Evolutionary conservation across 1,284 basidiomycete species (phyloP).

Genomic region (Waitea zeae): DNA sequence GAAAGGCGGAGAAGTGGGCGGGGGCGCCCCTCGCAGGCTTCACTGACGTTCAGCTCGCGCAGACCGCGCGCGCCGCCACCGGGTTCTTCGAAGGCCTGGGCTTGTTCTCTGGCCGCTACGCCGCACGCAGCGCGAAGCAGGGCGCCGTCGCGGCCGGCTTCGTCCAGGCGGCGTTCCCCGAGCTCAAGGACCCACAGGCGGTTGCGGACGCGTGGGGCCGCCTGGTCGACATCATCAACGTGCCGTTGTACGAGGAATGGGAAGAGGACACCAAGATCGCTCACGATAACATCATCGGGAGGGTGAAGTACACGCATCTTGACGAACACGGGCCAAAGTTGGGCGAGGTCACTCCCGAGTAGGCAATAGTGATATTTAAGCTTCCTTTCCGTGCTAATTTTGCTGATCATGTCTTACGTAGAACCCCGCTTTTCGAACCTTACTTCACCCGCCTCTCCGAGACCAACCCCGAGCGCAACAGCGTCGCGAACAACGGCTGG

Average conservation of each 20-base stretch:
- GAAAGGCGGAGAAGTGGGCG: constrained; percentile 31
- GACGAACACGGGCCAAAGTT: constrained; percentile 72
- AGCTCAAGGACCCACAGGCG: constrained; percentile 29
- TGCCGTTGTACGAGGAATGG: constrained; percentile 75
- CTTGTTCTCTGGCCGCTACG: constrained; percentile 49
- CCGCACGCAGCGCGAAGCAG: constrained; percentile 47
- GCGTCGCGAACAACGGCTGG: constrained; percentile 96
- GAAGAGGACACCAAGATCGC: constrained; percentile 67
- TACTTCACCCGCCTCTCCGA: constrained; percentile 78
- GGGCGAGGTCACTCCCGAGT: constrained; percentile 69
- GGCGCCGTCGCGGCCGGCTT: constrained; percentile 46
- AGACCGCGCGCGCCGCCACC: constrained; percentile 34
- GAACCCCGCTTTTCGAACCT: constrained; percentile 67
- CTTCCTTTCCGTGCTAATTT: constrained; percentile 4
- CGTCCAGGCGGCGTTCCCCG: constrained; percentile 49
- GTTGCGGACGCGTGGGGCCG: constrained; percentile 57
- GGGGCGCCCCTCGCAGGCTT: constrained; percentile 39
- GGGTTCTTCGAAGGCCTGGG: constrained; percentile 41
- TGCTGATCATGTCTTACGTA: constrained; percentile 14
- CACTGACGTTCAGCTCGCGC: constrained; percentile 49
- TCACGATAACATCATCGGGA: constrained; percentile 55
- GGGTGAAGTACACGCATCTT: constrained; percentile 67
- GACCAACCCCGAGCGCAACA: constrained; percentile 53
- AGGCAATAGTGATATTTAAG: constrained; percentile 19
- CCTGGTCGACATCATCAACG: constrained; percentile 75